Percentiles rank a stretch among this genome's conserved stretches.
These are phyloP conservation scores for Blastobotrys mokoenaii DNA, from an alignment of 805 yeast species.

Conservation along the genomic window DNA sequence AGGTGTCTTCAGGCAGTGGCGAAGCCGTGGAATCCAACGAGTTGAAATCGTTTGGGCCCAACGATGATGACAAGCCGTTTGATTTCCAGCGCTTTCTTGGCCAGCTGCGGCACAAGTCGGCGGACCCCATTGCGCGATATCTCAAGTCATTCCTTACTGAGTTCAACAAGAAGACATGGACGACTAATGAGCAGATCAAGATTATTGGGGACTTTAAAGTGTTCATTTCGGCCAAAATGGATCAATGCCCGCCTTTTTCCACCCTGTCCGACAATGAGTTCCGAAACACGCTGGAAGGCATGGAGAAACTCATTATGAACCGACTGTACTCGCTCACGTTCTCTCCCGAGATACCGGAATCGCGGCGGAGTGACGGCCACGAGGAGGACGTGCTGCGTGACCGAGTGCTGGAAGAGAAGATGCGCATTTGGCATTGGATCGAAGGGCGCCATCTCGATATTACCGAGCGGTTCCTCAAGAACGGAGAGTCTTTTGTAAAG, in stretches of 20 bases:
- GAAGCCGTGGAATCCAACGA: no score
- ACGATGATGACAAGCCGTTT: constrained; percentile 35
- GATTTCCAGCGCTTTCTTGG: constrained; percentile 77
- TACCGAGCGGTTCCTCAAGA: constrained; percentile 39
- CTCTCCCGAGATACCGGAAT: constrained; percentile 57
- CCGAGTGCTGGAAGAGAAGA: constrained; percentile 38
- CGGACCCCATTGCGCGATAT: constrained; percentile 85
- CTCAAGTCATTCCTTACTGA: constrained; percentile 75
- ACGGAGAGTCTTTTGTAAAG: constrained; percentile 45
- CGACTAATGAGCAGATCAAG: constrained; percentile 68
- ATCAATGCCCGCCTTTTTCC: constrained; percentile 63
- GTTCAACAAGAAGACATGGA: constrained; percentile 62
- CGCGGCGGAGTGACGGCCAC: constrained; percentile 45
- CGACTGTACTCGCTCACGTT: constrained; percentile 69
- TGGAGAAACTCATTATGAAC: constrained; percentile 89
- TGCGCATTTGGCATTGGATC: constrained; percentile 63
- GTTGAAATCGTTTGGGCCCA: no score
- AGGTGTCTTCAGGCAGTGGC: not conserved
- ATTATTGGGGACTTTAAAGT: constrained; percentile 66
- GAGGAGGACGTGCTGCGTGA: constrained; percentile 59
- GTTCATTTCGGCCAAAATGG: constrained; percentile 50
- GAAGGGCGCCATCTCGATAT: constrained; percentile 72
- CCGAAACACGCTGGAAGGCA: constrained; percentile 76
- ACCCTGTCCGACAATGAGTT: constrained; percentile 51
- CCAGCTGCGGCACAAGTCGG: constrained; percentile 62